Percentiles rank a stretch among this genome's conserved stretches.
Conservation (phyloP, 148 eudicot genomes). For the Chenopodium berlandieri region DNA sequence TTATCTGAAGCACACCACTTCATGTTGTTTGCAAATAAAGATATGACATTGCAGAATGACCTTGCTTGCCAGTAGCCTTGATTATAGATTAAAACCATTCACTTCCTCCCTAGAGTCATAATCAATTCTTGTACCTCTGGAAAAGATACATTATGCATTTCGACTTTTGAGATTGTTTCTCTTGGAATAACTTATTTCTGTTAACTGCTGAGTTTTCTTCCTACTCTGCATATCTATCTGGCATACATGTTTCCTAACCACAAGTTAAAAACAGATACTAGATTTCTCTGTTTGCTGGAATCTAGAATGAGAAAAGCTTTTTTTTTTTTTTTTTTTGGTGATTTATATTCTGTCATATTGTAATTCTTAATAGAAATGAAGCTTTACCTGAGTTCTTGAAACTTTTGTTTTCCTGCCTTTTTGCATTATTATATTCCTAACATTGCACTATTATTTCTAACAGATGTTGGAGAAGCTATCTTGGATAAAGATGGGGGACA, state of each 20-base stretch:
- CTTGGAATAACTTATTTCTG: not conserved
- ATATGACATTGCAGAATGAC: not conserved
- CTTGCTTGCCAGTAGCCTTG: not conserved
- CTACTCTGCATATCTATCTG: not conserved
- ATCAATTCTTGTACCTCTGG: not conserved
- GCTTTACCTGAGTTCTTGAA: not conserved
- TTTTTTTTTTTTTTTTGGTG: not conserved
- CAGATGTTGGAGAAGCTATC: conserved; percentile 50
- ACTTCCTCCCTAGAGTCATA: not conserved
- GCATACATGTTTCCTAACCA: not conserved
- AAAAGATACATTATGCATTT: not conserved
- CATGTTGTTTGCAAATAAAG: not conserved
- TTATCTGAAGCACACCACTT: too few species aligned
- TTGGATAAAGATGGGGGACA: conserved; percentile 30
- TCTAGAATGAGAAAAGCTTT: not conserved
- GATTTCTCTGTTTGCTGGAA: not conserved
- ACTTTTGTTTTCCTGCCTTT: not conserved
- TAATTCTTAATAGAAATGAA: not conserved
- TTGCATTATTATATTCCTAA: not conserved
- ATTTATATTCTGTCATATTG: not conserved
- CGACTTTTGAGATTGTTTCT: not conserved
- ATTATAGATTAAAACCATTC: not conserved
- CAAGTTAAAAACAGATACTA: not conserved
- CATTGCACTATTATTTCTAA: not conserved
- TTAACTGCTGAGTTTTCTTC: not conserved